Evolutionary conservation across 345 rosid species (phyloP).

Genomic region (Citrus trifoliata): DNA sequence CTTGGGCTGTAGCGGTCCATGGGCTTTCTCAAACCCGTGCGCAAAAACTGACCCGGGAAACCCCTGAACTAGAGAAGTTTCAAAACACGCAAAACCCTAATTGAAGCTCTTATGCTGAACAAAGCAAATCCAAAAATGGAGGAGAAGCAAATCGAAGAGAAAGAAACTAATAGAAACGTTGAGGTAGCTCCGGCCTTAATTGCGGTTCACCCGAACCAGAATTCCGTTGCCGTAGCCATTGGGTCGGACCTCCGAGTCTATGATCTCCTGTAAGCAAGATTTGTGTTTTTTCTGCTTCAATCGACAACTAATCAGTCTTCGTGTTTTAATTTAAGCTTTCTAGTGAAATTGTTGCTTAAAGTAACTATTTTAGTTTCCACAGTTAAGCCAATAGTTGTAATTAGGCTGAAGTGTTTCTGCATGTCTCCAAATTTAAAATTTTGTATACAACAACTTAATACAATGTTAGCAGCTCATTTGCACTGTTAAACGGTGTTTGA

Average conservation of each 20-base stretch:
- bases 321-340: background rate
- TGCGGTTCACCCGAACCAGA: slow-evolving; percentile 64
- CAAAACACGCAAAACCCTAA: background rate
- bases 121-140: slow-evolving; percentile 27
- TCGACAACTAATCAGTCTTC: background rate
- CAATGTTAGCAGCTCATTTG: background rate
- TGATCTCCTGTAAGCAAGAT: slow-evolving; percentile 57
- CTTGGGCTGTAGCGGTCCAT: background rate
- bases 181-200: slow-evolving; percentile 86
- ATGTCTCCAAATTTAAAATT: background rate
- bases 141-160: slow-evolving; percentile 50
- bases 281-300: background rate
- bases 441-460: background rate
- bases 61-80: background rate
- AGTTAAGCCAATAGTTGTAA: background rate
- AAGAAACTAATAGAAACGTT: slow-evolving; percentile 41
- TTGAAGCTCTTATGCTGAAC: background rate
- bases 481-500: background rate
- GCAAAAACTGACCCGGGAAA: background rate
- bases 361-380: background rate
- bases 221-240: slow-evolving; percentile 67
- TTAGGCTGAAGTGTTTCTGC: background rate
- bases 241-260: slow-evolving; percentile 86
- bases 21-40: background rate
- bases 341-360: background rate